Base-by-base conservation (phyloP, 495 filamentous ascomycete genomes). In the Neurospora terricola region DNA sequence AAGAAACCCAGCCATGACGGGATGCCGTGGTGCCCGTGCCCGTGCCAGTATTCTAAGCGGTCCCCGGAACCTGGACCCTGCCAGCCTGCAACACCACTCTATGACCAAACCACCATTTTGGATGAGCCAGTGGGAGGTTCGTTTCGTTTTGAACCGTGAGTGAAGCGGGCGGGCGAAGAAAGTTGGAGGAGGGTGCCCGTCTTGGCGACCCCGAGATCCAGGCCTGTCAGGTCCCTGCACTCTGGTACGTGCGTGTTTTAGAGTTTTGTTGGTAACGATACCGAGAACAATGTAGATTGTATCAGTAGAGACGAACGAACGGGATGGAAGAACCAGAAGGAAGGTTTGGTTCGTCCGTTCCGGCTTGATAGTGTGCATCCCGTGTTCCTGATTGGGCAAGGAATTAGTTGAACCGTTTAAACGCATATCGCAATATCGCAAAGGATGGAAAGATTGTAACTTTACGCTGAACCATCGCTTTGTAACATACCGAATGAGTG, bases 11-110 rank as follows among this genome's bases (percentile, higher is more conserved):
- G 23, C 54, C 12, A 18, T 45, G 37, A 40, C 34, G 54, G 43
- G 69, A 70, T 38, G 68, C 72, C 69, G 66, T 40, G 62, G 59
- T 45, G 59, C 34, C 37, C 27, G 27, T 73, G 27, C 68, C n/a
- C 69, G 69, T 54, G 10, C 45, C 45, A 11, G 69, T 54, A 2
- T n/a, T n/a, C n/a, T 66, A n/a, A 73, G 43, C 10, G 34, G 72
- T 43, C 43, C 68, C 72, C 69, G 36, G 69, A 37, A 73, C 72
- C 36, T 42, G 62, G 71, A 71, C 21, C 9, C 34, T 62, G 27
- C 14, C 12, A 62, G 2, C 14, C 14, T 30, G 23, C 11, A 12
- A 14, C 23, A 62, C 48, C 23, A 62, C 23, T 2, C 2, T 9
- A 43, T 62, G 23, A 30, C 54, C 23, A 62, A 27, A 18, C 54